phyloP scores from a whole-genome alignment of 805 yeast species.

The Candida silvicultrix region DNA sequence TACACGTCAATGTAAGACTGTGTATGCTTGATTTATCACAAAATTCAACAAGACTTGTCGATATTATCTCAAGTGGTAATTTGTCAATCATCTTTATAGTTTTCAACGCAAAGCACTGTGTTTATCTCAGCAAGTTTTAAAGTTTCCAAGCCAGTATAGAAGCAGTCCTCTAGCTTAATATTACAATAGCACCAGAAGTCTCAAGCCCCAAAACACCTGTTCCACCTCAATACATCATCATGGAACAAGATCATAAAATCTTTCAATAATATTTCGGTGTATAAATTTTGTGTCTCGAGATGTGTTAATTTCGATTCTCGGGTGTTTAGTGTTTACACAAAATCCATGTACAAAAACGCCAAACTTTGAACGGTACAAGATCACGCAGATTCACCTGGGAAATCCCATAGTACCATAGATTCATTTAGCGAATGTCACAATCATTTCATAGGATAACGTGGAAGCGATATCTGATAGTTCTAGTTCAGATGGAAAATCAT shows the following conservation, averaged over 20 bases:
- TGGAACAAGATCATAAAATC: too few relatives aligned
- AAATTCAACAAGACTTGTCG: slow-evolving; percentile 11
- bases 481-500: too few relatives aligned
- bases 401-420: too few relatives aligned
- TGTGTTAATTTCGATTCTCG: background rate
- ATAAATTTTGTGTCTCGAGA: background rate
- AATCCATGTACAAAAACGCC: background rate
- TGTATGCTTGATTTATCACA: slow-evolving; percentile 14
- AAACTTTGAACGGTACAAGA: too few relatives aligned
- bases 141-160: too few relatives aligned
- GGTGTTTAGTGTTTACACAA: background rate
- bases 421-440: too few relatives aligned
- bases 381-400: too few relatives aligned
- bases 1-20: slow-evolving; percentile 16
- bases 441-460: too few relatives aligned
- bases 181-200: background rate
- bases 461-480: too few relatives aligned
- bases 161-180: background rate
- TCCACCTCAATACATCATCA: too few relatives aligned
- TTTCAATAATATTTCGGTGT: too few relatives aligned
- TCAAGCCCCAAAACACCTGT: too few relatives aligned
- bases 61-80: slow-evolving; percentile 17
- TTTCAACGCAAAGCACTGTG: background rate
- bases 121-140: background rate
- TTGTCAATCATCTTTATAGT: slow-evolving; percentile 13